phyloP scores from a whole-genome alignment of 2,329 filamentous ascomycete genomes.

The Teratosphaeria viscida region DNA sequence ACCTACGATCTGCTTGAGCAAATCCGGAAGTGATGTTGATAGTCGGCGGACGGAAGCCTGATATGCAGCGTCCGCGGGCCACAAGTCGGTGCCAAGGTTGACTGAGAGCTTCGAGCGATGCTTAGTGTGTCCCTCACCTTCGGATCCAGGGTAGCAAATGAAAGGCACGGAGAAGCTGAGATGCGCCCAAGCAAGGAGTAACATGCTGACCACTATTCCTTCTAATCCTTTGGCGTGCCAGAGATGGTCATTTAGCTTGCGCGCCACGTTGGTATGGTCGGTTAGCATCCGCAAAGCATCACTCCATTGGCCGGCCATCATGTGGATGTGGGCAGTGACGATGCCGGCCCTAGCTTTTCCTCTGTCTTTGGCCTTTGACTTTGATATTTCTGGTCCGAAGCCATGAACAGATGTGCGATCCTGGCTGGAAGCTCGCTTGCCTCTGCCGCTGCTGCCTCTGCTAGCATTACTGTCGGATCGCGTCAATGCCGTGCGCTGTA shows the following conservation, averaged over 20 bases:
- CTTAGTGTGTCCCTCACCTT: constrained; percentile 13
- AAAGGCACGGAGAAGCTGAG: constrained; percentile 64
- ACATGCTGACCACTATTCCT: constrained; percentile 67
- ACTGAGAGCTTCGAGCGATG: constrained; percentile 16
- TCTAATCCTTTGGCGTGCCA: constrained; percentile 97
- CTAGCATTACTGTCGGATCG: constrained; percentile 27
- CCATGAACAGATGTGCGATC: constrained; percentile 54
- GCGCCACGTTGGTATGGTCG: constrained; percentile 68
- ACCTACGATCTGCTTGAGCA: constrained; percentile 63
- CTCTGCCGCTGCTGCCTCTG: constrained; percentile 10
- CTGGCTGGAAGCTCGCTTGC: constrained; percentile 30
- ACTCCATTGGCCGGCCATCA: constrained; percentile 81
- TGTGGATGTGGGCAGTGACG: constrained; percentile 72
- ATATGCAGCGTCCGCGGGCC: constrained; percentile 9
- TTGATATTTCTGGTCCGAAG: constrained; percentile 50
- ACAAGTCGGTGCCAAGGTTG: constrained; percentile 8
- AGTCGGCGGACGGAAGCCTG: constrained; percentile 36
- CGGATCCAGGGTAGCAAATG: constrained; percentile 21
- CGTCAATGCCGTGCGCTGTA: constrained; percentile 30
- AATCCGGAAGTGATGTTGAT: constrained; percentile 55
- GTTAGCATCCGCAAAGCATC: constrained; percentile 76
- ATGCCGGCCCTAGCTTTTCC: constrained; percentile 71
- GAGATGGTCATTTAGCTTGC: constrained; percentile 77
- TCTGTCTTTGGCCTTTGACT: constrained; percentile 54
- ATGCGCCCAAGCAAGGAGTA: constrained; percentile 75